Evolutionary conservation across 78 protist genomes (phyloP).

Genomic region (Neovahlkampfia damariscottae): DNA sequence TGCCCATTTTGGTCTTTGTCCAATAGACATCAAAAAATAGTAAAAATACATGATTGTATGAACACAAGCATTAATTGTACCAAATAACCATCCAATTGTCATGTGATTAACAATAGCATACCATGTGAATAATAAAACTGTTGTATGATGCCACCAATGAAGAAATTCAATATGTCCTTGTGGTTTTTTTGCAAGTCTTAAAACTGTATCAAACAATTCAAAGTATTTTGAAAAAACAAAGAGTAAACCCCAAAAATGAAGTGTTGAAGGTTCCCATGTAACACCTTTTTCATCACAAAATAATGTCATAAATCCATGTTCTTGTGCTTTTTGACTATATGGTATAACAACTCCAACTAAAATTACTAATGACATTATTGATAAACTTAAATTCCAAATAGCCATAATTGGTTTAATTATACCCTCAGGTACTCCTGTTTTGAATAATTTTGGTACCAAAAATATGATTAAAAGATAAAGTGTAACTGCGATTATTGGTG

Average conservation of each 20-base stretch:
- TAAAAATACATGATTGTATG: constrained; percentile 60
- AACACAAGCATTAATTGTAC: constrained; percentile 40
- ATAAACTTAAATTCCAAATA: not conserved
- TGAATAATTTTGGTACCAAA: not conserved
- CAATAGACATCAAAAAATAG: not conserved
- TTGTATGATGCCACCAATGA: constrained; percentile 65
- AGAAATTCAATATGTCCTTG: constrained; percentile 25
- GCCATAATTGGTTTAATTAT: not conserved
- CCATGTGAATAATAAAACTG: constrained; percentile 52
- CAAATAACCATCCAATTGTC: constrained; percentile 33
- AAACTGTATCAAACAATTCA: constrained; percentile 34
- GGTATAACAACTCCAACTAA: not conserved
- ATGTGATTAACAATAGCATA: constrained; percentile 20
- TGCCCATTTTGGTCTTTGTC: not conserved
- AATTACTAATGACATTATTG: not conserved
- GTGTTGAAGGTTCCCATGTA: not conserved
- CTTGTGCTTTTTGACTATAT: not conserved
- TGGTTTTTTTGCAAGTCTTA: constrained; percentile 11
- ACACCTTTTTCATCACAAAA: not conserved
- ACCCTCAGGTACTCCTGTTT: not conserved
- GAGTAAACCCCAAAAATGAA: not conserved
- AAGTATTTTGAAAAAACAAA: constrained; percentile 19
- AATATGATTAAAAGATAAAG: not conserved
- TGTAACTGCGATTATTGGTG: not conserved
- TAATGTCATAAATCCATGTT: not conserved